Conservation (phyloP, 2,329 filamentous ascomycete species). For the Fusarium sp. region DNA sequence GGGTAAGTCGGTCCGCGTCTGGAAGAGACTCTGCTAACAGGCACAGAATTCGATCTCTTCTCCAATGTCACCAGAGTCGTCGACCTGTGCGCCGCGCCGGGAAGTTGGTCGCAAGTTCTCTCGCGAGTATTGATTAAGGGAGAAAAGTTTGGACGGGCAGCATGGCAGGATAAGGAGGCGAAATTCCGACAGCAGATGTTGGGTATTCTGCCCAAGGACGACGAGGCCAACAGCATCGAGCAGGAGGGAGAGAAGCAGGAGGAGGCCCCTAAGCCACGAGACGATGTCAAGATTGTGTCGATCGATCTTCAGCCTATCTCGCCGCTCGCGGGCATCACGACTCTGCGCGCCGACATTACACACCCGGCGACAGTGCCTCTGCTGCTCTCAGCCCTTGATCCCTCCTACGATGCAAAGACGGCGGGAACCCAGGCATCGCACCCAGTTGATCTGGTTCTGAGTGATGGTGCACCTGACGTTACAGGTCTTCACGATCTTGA, state of each 20-base stretch:
- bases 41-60: slow-evolving; percentile 90
- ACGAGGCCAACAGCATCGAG: slow-evolving; percentile 33
- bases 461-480: slow-evolving; percentile 95
- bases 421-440: slow-evolving; percentile 70
- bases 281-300: slow-evolving; percentile 91
- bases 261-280: slow-evolving; percentile 59
- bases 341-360: slow-evolving; percentile 94
- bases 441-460: slow-evolving; percentile 92
- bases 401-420: slow-evolving; percentile 66
- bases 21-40: slow-evolving; percentile 16
- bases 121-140: slow-evolving; percentile 94
- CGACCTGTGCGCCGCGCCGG: slow-evolving; percentile 94
- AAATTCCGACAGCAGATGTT: slow-evolving; percentile 72
- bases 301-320: slow-evolving; percentile 98
- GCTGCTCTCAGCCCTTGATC: slow-evolving; percentile 85
- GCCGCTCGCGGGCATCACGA: slow-evolving; percentile 91
- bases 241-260: slow-evolving; percentile 35
- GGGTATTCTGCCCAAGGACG: slow-evolving; percentile 57
- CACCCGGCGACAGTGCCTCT: slow-evolving; percentile 95
- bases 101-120: slow-evolving; percentile 97
- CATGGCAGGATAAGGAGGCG: slow-evolving; percentile 88
- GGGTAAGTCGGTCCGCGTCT: slow-evolving; percentile 55
- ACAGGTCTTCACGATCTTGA: slow-evolving; percentile 97
- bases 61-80: slow-evolving; percentile 91
- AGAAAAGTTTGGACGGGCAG: slow-evolving; percentile 86